Conservation (phyloP, 176 grass and related monocot species). For the Saccharum spontaneum region DNA sequence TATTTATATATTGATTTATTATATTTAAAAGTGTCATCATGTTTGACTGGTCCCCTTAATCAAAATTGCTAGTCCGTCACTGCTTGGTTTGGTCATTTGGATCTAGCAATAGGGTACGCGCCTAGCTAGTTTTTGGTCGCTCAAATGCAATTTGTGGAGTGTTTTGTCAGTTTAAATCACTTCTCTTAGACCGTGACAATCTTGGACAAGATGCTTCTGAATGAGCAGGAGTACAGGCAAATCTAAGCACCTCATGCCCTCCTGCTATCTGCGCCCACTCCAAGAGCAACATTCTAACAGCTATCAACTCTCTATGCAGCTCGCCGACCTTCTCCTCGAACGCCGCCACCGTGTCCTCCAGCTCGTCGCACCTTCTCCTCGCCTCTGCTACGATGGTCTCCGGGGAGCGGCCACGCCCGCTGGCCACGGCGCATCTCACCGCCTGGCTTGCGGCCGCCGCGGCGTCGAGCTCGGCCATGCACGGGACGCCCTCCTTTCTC, state of each 20-base stretch:
- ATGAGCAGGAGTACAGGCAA: not conserved
- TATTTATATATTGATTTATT: too few species aligned
- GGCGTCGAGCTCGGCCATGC: slow-evolving; percentile 73
- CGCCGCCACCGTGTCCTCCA: slow-evolving; percentile 46
- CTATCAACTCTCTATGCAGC: slow-evolving; percentile 52
- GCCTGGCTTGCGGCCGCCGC: slow-evolving; percentile 26
- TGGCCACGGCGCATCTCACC: slow-evolving; percentile 24
- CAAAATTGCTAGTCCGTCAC: too few species aligned
- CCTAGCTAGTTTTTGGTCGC: not conserved
- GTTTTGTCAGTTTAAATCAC: not conserved
- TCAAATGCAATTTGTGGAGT: not conserved
- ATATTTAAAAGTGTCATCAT: too few species aligned
- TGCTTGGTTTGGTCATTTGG: not conserved
- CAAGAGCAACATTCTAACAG: slow-evolving; percentile 63
- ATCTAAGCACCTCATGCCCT: slow-evolving; percentile 26
- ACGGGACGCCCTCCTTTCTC: slow-evolving; percentile 52
- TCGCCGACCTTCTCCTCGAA: slow-evolving; percentile 65
- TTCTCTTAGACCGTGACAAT: not conserved
- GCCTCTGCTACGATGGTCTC: not conserved
- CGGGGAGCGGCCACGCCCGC: not conserved
- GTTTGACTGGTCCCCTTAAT: too few species aligned
- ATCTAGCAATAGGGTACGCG: not conserved
- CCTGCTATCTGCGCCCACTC: slow-evolving; percentile 41
- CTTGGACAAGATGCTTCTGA: slow-evolving; percentile 9
- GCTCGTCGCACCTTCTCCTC: slow-evolving; percentile 56